Base-by-base conservation (phyloP, 345 rosid genomes). In the Punica granatum region DNA sequence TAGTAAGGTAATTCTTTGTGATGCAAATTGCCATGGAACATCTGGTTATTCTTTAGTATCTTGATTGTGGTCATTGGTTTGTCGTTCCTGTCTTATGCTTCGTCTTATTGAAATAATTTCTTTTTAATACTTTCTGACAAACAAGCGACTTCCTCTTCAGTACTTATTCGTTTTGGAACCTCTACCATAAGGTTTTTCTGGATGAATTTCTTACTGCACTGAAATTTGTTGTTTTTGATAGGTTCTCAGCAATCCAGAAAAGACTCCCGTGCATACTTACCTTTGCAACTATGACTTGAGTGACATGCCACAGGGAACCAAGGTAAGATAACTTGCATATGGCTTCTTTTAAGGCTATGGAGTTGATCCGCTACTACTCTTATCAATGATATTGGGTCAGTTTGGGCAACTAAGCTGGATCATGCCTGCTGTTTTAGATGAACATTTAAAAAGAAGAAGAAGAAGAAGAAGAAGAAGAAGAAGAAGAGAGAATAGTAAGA, bases 231-330 rank as follows among this genome's bases (percentile, higher is more conserved):
- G 42, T 51, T 65, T 74, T 33, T 63, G 77, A 75, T 84, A 90
- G 97, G 98, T 92, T 71, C 86, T 92, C 67, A 93, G 98, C 86
- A 93, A 93, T 75, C 98, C 98, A 49, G 98, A 93, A 77, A 93
- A 89, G 80, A 93, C 98, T 11, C 98, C 97, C 33, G 80, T 93
- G 68, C 98, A 93, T 88, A 93, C 88, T 23, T 90, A 88, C 81
- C 80, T 93, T 67, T 93, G 98, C 86, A 86, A 85, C 81, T 93
- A 93, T 78, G 98, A 93, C 85, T 73, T 93, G 83, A 90, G 85
- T 73, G 92, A 87, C 83, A 93, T 93, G 98, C 97, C 98, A 7
- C 81, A 89, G 28, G 94, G 98, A 56, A 84, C 93, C 54, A 88
- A 88, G 71, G 93, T 88, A 75, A 78, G 79, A 70, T 46, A 58